phyloP scores from a whole-genome alignment of 2,329 filamentous ascomycete genomes.

The Huntiella savannae region DNA sequence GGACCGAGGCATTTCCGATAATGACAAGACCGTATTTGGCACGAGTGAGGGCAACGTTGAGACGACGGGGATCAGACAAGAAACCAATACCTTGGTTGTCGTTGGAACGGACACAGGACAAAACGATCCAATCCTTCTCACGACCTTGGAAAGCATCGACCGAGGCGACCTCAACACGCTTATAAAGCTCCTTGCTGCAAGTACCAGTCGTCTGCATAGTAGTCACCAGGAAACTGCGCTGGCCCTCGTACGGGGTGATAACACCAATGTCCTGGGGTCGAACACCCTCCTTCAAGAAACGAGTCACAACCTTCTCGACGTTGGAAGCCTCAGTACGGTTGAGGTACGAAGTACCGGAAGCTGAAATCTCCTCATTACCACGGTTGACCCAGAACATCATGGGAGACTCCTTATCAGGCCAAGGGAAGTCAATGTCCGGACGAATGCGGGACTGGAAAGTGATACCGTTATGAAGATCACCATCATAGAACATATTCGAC shows the following conservation, averaged over 20 bases:
- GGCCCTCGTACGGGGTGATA: constrained; percentile 95
- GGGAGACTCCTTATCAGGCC: constrained; percentile 80
- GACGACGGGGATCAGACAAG: constrained; percentile 86
- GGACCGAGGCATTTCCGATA: constrained; percentile 88
- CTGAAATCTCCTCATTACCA: constrained; percentile 93
- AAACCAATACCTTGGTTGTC: constrained; percentile 98
- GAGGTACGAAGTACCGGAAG: constrained; percentile 91
- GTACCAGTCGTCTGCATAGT: constrained; percentile 98
- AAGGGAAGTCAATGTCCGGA: constrained; percentile 91
- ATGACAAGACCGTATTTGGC: constrained; percentile 95
- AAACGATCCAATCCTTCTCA: constrained; percentile 97
- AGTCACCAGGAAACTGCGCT: constrained; percentile 93
- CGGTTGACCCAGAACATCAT: constrained; percentile 99
- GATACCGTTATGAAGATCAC: constrained; percentile 88
- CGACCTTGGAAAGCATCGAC: constrained; percentile 97
- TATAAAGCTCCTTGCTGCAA: constrained; percentile 97
- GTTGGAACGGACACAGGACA: constrained; percentile 95
- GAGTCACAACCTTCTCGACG: constrained; percentile 94
- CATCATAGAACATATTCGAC: constrained; percentile 99
- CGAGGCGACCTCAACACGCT: constrained; percentile 94
- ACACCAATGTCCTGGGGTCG: constrained; percentile 86
- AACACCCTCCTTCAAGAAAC: constrained; percentile 98
- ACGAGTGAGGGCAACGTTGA: constrained; percentile 91
- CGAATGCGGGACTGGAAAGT: constrained; percentile 75
- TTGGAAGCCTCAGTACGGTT: constrained; percentile 95